Conservation (phyloP, 768 basidiomycete species). For the Trichaptum fuscoviolaceum region DNA sequence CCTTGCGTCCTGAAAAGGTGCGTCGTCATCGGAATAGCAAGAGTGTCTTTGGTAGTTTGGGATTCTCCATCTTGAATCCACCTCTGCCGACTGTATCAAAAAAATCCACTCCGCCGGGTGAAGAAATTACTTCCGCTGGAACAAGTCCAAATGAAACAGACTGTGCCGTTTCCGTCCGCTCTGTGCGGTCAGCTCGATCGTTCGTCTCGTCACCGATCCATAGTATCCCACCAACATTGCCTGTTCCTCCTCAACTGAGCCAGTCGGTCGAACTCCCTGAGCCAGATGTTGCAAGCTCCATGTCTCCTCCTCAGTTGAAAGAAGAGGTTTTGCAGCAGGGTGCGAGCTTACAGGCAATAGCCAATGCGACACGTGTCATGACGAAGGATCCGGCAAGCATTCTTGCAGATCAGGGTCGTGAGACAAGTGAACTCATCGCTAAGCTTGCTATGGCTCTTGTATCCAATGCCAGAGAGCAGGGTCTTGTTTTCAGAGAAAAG, state of each 20-base stretch:
- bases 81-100: conserved; percentile 16
- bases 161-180: background rate
- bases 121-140: background rate
- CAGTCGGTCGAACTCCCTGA: conserved; percentile 20
- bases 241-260: conserved; percentile 25
- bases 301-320: conserved; percentile 21
- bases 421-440: conserved; percentile 56
- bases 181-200: background rate
- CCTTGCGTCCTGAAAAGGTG: background rate
- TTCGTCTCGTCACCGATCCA: background rate
- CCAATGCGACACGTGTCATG: conserved; percentile 85
- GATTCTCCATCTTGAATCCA: conserved; percentile 63
- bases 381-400: conserved; percentile 71
- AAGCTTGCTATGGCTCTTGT: conserved; percentile 65
- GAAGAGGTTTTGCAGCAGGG: conserved; percentile 44
- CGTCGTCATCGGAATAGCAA: conserved; percentile 39
- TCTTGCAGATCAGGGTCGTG: conserved; percentile 63
- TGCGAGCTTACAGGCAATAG: conserved; percentile 66
- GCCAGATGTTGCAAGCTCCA: conserved; percentile 21
- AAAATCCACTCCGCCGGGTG: background rate
- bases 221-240: conserved; percentile 15
- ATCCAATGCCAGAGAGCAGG: conserved; percentile 59
- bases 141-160: background rate
- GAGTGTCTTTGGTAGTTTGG: conserved; percentile 69
- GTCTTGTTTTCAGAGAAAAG: conserved; percentile 43